Evolutionary conservation across 768 basidiomycete genomes (phyloP).

Genomic region (Zangia roseola): DNA sequence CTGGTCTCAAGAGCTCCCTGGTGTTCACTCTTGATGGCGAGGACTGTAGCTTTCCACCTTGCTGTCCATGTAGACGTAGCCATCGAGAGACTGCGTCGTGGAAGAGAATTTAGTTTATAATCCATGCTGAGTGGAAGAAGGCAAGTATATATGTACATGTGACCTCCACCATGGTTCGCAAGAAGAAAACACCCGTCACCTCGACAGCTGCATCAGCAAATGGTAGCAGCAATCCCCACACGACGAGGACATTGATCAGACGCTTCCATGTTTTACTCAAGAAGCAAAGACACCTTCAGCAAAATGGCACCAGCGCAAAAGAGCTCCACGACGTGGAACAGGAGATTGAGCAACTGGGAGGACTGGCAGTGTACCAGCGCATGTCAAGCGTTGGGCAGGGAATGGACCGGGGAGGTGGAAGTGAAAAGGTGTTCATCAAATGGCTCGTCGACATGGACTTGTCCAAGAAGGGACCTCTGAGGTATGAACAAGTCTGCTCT

Average conservation of each 20-base stretch:
- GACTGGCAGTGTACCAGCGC: slow-evolving; percentile 75
- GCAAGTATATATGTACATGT: too few species aligned
- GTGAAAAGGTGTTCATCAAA: slow-evolving; percentile 71
- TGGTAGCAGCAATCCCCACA: slow-evolving; percentile 50
- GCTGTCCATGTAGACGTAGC: too few species aligned
- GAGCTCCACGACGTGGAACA: slow-evolving; percentile 53
- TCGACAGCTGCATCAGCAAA: slow-evolving; percentile 5
- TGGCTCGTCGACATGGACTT: slow-evolving; percentile 67
- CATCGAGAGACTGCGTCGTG: too few species aligned
- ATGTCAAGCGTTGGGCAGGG: slow-evolving; percentile 84
- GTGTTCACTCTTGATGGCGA: too few species aligned
- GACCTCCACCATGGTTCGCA: slow-evolving; percentile 30
- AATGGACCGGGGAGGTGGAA: slow-evolving; percentile 82
- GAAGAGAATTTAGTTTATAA: too few species aligned
- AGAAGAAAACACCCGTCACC: slow-evolving; percentile 48
- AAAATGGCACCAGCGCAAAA: slow-evolving; percentile 16
- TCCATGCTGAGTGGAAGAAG: too few species aligned
- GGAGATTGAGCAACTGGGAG: slow-evolving; percentile 71
- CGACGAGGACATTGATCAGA: slow-evolving; percentile 73
- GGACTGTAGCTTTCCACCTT: too few species aligned
- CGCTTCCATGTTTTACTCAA: slow-evolving; percentile 81
- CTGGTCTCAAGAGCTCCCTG: too few species aligned
- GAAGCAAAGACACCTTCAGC: slow-evolving; percentile 54
- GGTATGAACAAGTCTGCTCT: slow-evolving; percentile 28
- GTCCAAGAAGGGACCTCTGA: slow-evolving; percentile 20